Conservation (phyloP, 2,329 filamentous ascomycete genomes). For the Trichophyton equinum region DNA sequence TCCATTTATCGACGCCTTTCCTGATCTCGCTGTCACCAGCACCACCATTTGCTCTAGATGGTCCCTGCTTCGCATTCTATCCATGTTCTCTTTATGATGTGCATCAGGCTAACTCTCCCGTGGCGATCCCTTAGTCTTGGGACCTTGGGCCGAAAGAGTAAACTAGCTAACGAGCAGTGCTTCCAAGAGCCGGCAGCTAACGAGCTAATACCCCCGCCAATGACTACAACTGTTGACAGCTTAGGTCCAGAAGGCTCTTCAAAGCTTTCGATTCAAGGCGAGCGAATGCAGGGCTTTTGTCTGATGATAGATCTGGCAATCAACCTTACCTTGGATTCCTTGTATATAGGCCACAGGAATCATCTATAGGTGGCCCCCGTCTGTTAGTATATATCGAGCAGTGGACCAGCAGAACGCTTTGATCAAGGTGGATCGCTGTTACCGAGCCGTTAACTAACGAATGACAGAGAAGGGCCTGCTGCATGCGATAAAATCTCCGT, state of each 20-base stretch:
- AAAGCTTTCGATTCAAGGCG: too few relatives aligned
- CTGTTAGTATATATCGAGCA: not conserved
- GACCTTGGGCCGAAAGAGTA: not conserved
- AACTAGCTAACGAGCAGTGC: not conserved
- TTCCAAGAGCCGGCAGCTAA: not conserved
- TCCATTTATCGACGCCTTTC: not conserved
- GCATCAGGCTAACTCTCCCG: not conserved
- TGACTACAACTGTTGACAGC: not conserved
- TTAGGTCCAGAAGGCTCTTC: not conserved
- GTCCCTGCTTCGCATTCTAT: not conserved
- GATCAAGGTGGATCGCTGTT: not conserved
- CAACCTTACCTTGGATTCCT: not conserved
- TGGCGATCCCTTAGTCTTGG: not conserved
- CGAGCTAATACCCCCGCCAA: not conserved
- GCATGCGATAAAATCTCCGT: too few relatives aligned
- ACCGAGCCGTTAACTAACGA: not conserved
- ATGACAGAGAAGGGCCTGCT: not conserved
- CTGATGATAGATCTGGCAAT: too few relatives aligned
- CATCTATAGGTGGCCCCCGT: not conserved
- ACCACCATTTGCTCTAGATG: not conserved
- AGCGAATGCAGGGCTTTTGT: too few relatives aligned
- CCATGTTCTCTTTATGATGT: not conserved
- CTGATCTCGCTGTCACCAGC: not conserved
- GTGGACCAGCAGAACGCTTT: not conserved
- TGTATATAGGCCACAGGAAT: not conserved